phyloP scores from a whole-genome alignment of 768 basidiomycete genomes.

The Xerocomus potaroensis region DNA sequence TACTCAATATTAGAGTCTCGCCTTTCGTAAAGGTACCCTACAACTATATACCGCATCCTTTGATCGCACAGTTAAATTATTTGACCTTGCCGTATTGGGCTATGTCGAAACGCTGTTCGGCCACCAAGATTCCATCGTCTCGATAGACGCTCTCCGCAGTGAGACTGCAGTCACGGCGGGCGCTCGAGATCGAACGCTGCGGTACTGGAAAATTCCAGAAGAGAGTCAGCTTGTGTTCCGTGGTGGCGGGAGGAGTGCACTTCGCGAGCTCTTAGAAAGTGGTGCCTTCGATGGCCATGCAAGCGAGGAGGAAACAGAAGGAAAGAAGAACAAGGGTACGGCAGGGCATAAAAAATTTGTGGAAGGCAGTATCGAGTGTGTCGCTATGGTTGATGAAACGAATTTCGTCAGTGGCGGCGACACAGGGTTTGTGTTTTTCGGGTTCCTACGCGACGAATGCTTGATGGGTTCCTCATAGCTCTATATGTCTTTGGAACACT shows the following conservation, averaged over 20 bases:
- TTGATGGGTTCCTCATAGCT: constrained; percentile 33
- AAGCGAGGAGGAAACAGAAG: constrained; percentile 43
- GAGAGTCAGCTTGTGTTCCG: constrained; percentile 95
- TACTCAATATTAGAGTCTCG: constrained; percentile 45
- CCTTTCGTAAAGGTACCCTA: constrained; percentile 74
- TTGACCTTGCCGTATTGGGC: constrained; percentile 77
- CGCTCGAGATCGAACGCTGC: constrained; percentile 82
- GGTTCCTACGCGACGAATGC: neutral
- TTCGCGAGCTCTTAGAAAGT: constrained; percentile 79
- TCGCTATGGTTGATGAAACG: constrained; percentile 93
- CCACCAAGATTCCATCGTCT: constrained; percentile 85
- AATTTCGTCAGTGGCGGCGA: constrained; percentile 94
- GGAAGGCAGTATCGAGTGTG: constrained; percentile 89
- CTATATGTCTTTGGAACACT: constrained; percentile 90
- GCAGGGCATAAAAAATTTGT: constrained; percentile 46
- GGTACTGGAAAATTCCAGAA: constrained; percentile 96
- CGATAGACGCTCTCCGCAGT: constrained; percentile 73
- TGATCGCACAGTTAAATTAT: constrained; percentile 88
- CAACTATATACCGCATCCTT: constrained; percentile 69
- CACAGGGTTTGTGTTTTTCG: constrained; percentile 65
- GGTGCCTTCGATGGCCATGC: constrained; percentile 56
- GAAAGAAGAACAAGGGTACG: constrained; percentile 28
- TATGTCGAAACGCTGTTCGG: constrained; percentile 97
- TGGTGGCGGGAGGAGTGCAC: constrained; percentile 83
- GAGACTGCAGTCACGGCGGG: constrained; percentile 88